These are phyloP conservation scores for Zanthoxylum bungeanum DNA, from an alignment of 345 rosid genomes.

Conservation along the genomic window DNA sequence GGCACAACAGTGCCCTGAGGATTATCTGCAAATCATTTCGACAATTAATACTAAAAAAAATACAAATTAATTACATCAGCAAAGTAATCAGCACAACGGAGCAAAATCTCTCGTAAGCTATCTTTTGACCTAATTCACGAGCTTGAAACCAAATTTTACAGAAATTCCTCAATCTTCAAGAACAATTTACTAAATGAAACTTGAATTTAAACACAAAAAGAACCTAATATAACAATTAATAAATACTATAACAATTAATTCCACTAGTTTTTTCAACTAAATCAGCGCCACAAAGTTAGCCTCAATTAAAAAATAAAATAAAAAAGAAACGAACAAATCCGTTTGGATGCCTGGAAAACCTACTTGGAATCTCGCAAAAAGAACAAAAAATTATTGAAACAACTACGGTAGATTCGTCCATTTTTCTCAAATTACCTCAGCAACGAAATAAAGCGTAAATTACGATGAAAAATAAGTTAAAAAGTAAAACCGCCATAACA, in stretches of 20 bases:
- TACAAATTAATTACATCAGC: neutral
- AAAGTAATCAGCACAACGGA: neutral
- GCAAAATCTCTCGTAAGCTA: neutral
- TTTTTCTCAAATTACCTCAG: neutral
- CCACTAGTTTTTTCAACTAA: neutral
- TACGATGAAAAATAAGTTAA: neutral
- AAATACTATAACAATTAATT: neutral
- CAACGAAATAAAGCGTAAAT: slow-evolving; percentile 11
- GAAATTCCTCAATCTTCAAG: neutral
- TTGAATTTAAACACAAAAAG: neutral
- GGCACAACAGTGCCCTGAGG: slow-evolving; percentile 46
- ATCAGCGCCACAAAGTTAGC: neutral
- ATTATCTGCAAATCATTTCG: slow-evolving; percentile 27
- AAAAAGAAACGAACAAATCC: neutral
- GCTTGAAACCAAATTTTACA: neutral
- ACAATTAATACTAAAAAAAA: neutral
- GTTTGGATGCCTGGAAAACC: neutral
- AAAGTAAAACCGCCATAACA: slow-evolving; percentile 11
- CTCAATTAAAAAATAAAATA: neutral
- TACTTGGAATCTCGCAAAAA: neutral
- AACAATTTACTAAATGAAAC: neutral
- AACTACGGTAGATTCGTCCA: neutral
- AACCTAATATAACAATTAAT: neutral
- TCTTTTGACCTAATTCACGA: neutral
- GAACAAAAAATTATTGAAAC: neutral